These are phyloP conservation scores for Suhomyces kilbournensis DNA, from an alignment of 805 yeast genomes.

Conservation along the genomic window DNA sequence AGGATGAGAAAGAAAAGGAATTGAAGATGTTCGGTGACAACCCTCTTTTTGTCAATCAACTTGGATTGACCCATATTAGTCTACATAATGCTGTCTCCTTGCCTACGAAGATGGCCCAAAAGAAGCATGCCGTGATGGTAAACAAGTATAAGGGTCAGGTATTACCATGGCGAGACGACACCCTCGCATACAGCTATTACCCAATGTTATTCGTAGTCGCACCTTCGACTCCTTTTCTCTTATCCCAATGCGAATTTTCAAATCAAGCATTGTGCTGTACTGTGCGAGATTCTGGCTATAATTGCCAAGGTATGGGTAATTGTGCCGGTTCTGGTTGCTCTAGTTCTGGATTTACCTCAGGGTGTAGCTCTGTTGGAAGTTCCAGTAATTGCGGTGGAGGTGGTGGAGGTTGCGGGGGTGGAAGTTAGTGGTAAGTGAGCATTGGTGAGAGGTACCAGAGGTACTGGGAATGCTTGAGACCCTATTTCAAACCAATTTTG, in stretches of 20 bases:
- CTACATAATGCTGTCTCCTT: slow-evolving; percentile 12
- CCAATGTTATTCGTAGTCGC: slow-evolving; percentile 10
- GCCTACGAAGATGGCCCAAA: slow-evolving; percentile 6
- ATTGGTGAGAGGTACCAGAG: not conserved
- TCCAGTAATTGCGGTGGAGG: slow-evolving; percentile 1
- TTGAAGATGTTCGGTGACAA: not conserved
- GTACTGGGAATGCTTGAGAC: too few relatives aligned
- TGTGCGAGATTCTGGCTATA: slow-evolving; percentile 5
- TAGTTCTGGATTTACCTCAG: not conserved
- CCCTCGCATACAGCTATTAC: slow-evolving; percentile 1
- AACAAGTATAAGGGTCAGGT: slow-evolving; percentile 4
- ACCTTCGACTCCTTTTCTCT: slow-evolving; percentile 6
- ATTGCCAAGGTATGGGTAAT: slow-evolving; percentile 6
- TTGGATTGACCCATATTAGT: slow-evolving; percentile 14
- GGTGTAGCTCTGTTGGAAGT: not conserved
- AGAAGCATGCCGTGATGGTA: not conserved
- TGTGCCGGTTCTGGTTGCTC: not conserved
- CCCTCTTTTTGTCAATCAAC: slow-evolving; percentile 4
- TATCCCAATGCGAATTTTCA: slow-evolving; percentile 3
- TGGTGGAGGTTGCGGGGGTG: slow-evolving; percentile 8
- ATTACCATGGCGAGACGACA: not conserved
- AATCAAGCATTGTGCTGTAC: slow-evolving; percentile 9
- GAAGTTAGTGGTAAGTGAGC: slow-evolving; percentile 6
- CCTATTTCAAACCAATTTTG: too few relatives aligned
- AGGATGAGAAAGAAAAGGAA: not conserved